Evolutionary conservation across 139 green algal genomes (phyloP).

Genomic region (Zygnema circumcarinatum): DNA sequence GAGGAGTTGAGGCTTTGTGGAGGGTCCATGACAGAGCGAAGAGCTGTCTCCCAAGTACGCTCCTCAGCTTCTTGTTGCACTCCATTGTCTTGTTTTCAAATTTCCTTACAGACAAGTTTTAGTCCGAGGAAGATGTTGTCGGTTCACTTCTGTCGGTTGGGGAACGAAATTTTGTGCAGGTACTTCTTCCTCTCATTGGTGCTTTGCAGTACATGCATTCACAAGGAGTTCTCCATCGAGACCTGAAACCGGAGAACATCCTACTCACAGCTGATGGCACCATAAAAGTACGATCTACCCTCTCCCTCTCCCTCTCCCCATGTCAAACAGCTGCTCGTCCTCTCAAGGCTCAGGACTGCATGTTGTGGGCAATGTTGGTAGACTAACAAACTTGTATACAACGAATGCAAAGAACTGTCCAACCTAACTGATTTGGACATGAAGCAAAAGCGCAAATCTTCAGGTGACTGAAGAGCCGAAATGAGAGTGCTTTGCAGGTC

Average conservation of each 20-base stretch:
- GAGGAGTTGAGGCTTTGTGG: slow-evolving; percentile 37
- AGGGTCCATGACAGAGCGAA: slow-evolving; percentile 21
- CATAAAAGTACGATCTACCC: slow-evolving; percentile 3
- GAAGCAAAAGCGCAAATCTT: too few species aligned
- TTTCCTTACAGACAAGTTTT: too few species aligned
- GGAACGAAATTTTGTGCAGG: too few species aligned
- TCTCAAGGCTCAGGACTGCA: not conserved
- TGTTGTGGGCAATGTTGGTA: too few species aligned
- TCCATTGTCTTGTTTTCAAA: too few species aligned
- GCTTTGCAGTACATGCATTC: slow-evolving; percentile 50
- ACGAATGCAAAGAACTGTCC: too few species aligned
- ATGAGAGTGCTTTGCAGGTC: slow-evolving; percentile 22
- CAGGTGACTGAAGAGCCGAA: not conserved
- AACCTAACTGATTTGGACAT: too few species aligned
- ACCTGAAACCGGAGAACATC: slow-evolving; percentile 49
- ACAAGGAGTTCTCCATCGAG: slow-evolving; percentile 24
- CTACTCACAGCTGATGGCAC: slow-evolving; percentile 14
- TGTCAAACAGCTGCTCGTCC: not conserved
- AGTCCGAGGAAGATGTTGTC: too few species aligned
- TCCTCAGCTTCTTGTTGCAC: not conserved
- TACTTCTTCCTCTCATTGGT: slow-evolving; percentile 68
- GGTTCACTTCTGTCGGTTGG: too few species aligned
- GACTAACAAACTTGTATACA: too few species aligned
- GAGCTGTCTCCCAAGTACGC: slow-evolving; percentile 2
- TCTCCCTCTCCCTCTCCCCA: not conserved